A percentile compares a stretch with the other conserved stretches of the same genome.
Conservation (phyloP, 345 rosid genomes). For the Corchorus olitorius region DNA sequence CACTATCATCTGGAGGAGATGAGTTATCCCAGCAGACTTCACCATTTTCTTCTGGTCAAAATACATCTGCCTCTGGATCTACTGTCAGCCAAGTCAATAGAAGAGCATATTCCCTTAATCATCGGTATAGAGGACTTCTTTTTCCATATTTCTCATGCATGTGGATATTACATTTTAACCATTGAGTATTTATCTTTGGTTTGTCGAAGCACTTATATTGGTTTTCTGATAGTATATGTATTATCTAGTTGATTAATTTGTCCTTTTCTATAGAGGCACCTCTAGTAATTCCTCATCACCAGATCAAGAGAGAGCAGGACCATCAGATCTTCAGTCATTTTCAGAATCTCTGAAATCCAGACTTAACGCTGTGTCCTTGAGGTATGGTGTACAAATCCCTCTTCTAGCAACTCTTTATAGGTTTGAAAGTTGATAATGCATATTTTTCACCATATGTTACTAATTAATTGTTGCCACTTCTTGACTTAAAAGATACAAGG, state of each 20-base stretch:
- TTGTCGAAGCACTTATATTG: constrained; percentile 35
- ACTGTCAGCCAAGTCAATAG: constrained; percentile 27
- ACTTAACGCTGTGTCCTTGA: constrained; percentile 56
- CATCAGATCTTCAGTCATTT: constrained; percentile 65
- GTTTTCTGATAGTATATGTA: not conserved
- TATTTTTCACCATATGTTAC: not conserved
- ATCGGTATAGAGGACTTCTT: constrained; percentile 38
- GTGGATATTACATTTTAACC: not conserved
- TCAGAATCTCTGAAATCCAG: constrained; percentile 69
- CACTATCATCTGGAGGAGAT: constrained; percentile 30
- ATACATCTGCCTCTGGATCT: constrained; percentile 42
- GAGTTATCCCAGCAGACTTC: constrained; percentile 32
- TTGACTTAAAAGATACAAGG: constrained; percentile 51
- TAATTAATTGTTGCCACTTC: constrained; percentile 12
- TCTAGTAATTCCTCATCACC: constrained; percentile 35
- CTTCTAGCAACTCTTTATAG: not conserved
- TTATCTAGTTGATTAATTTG: not conserved
- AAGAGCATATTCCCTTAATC: constrained; percentile 40
- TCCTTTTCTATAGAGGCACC: constrained; percentile 33
- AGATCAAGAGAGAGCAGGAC: constrained; percentile 56
- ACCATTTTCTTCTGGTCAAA: constrained; percentile 29
- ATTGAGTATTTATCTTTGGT: constrained; percentile 1
- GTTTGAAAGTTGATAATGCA: not conserved
- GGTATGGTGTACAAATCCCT: constrained; percentile 32
- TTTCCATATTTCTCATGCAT: not conserved